Evolutionary conservation across 371 early-diverging fungal genomes (phyloP).

Genomic region (Zancudomyces culisetae): DNA sequence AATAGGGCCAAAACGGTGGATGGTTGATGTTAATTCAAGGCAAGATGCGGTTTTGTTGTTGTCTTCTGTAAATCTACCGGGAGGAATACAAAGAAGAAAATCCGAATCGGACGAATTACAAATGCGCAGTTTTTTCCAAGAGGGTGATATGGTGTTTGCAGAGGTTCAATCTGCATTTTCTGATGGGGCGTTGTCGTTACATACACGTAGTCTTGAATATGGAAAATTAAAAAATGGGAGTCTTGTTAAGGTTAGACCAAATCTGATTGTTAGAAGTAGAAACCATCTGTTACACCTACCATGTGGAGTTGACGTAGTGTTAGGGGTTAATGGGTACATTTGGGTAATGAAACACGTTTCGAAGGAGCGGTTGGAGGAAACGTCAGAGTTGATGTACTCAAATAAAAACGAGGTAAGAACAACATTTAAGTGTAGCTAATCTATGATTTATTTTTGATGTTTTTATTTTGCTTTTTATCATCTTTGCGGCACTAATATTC

Average conservation of each 20-base stretch:
- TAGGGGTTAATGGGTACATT: slow-evolving; percentile 94
- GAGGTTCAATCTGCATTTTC: slow-evolving; percentile 85
- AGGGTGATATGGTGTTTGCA: slow-evolving; percentile 92
- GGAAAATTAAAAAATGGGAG: slow-evolving; percentile 90
- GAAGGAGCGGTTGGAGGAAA: slow-evolving; percentile 35
- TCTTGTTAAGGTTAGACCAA: slow-evolving; percentile 65
- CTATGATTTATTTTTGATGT: too few species aligned
- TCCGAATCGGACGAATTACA: slow-evolving; percentile 95
- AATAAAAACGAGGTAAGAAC: slow-evolving; percentile 49
- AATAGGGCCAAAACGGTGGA: slow-evolving; percentile 90
- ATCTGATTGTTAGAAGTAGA: slow-evolving; percentile 72
- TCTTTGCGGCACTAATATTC: too few species aligned
- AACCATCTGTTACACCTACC: slow-evolving; percentile 76
- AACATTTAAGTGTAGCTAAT: too few species aligned
- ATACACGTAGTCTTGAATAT: slow-evolving; percentile 91
- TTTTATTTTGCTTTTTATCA: too few species aligned
- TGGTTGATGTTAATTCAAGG: slow-evolving; percentile 80
- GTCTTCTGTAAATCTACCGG: slow-evolving; percentile 91
- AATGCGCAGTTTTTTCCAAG: slow-evolving; percentile 90
- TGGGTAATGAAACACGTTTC: slow-evolving; percentile 73
- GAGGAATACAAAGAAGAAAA: slow-evolving; percentile 94
- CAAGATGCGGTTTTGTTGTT: slow-evolving; percentile 79
- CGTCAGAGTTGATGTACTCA: slow-evolving; percentile 53
- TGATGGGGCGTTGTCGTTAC: slow-evolving; percentile 80
- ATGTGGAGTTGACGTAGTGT: slow-evolving; percentile 74